phyloP scores from a whole-genome alignment of 2,329 filamentous ascomycete species.

The Chrysoporthe cubensis region DNA sequence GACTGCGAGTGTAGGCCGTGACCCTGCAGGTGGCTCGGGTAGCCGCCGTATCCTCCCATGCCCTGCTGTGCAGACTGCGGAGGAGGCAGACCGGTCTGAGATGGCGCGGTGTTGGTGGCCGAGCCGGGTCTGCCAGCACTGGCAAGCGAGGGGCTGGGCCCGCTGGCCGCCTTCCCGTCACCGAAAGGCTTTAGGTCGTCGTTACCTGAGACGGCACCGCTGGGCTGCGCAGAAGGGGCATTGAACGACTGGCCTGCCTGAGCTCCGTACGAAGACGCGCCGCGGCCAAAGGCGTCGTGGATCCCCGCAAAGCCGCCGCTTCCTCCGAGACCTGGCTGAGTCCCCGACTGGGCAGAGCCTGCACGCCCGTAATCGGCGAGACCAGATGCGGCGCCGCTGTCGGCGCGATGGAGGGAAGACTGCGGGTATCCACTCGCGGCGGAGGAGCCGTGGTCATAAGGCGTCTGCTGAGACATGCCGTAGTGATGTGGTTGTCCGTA shows the following conservation, averaged over 20 bases:
- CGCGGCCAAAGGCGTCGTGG: conserved; percentile 60
- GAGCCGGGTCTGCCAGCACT: conserved; percentile 62
- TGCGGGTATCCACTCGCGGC: conserved; percentile 54
- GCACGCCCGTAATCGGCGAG: conserved; percentile 59
- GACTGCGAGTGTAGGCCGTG: conserved; percentile 56
- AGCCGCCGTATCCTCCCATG: conserved; percentile 59
- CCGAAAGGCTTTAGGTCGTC: conserved; percentile 65
- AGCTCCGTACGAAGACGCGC: conserved; percentile 57
- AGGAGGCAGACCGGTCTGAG: conserved; percentile 59
- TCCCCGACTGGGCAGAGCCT: conserved; percentile 53
- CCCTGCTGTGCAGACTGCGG: conserved; percentile 57
- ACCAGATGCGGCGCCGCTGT: conserved; percentile 54
- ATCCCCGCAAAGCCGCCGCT: conserved; percentile 56
- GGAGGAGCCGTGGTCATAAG: conserved; percentile 60
- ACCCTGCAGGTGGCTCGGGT: conserved; percentile 58
- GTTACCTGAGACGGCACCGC: conserved; percentile 44
- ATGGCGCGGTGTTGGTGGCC: conserved; percentile 56
- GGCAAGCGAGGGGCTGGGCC: conserved; percentile 60
- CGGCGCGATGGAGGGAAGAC: conserved; percentile 55
- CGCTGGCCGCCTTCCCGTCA: conserved; percentile 57
- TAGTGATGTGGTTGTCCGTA: conserved; percentile 61
- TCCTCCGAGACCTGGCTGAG: conserved; percentile 52
- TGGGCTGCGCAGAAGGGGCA: conserved; percentile 52
- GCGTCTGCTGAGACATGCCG: conserved; percentile 58
- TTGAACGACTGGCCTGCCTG: conserved; percentile 59